phyloP scores from a whole-genome alignment of 2,329 filamentous ascomycete genomes.

The Coniochaeta prunicola region DNA sequence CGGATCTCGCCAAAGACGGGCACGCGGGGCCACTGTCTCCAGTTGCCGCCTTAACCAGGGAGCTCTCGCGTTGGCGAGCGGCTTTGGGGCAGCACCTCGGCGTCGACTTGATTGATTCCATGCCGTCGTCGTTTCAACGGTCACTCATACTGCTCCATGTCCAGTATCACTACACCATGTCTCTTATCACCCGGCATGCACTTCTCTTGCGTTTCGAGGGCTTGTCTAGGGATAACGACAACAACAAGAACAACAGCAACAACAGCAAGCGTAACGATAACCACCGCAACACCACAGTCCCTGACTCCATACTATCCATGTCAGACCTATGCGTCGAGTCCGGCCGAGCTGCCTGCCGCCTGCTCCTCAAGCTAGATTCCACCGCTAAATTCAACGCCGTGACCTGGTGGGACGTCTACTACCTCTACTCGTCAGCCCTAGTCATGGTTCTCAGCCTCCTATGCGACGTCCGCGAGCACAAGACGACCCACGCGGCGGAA shows the following conservation, averaged over 20 bases:
- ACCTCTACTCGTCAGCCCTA: conserved; percentile 26
- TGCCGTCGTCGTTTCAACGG: conserved; percentile 25
- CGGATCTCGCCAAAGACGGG: conserved; percentile 22
- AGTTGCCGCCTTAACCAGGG: conserved; percentile 26
- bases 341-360: conserved; percentile 22
- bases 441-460: conserved; percentile 29
- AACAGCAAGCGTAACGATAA: no score
- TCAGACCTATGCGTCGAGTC: conserved; percentile 28
- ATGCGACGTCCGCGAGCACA: conserved; percentile 12
- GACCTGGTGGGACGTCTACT: conserved; percentile 33
- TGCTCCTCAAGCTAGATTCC: conserved; percentile 26
- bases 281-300: conserved; percentile 19
- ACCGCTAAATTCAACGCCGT: conserved; percentile 29
- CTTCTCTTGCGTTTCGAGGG: conserved; percentile 25
- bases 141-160: conserved; percentile 29
- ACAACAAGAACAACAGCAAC: no score
- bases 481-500: conserved; percentile 17
- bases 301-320: conserved; percentile 20
- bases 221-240: conserved; percentile 12
- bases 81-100: conserved; percentile 27
- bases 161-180: conserved; percentile 30
- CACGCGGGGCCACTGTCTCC: conserved; percentile 29
- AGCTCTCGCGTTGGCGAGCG: conserved; percentile 29
- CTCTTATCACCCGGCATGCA: conserved; percentile 28
- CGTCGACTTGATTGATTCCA: conserved; percentile 21